Base-by-base conservation (phyloP, 2,329 filamentous ascomycete species). In the Daldinia sp. region DNA sequence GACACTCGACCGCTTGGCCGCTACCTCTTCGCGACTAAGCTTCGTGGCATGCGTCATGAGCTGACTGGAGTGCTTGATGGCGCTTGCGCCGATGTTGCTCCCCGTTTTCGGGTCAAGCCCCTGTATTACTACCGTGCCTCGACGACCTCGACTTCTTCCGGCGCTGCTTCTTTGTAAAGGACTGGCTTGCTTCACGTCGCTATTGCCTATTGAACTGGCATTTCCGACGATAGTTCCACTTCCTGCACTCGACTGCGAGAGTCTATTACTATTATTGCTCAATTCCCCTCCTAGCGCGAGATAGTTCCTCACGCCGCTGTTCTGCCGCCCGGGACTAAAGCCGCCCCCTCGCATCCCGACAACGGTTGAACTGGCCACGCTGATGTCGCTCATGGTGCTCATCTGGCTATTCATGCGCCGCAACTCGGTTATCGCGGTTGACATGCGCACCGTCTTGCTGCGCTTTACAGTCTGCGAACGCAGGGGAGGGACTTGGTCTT, bases 321-420 rank as follows among this genome's bases (percentile, higher is more conserved):
- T 70, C n/a, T 72, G 66, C 10, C 72, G 68, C 0, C 74, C 72
- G 2, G 77, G 78, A 3, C 78, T 75, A 62, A 77, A 78, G 34
- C 75, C 77, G 19, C 78, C 78, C 43, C 77, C 77, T 21, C 79
- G 68, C 13, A 80, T 71, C 0, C 68, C 71, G 0, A 79, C 77
- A 15, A 82, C 66, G 7, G 78, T 80, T 1, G 79, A 77, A 37
- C 78, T 81, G 8, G 77, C 76, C 15, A 73, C 72, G 74, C 81
- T 83, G 57, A 78, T 76, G 1, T 78, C 76, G 68, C 80, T 83
- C 43, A 81, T 68, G 10, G 78, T 75, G 69, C 79, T 83, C 45
- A 84, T 70, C 54, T 81, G 74, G 73, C 82, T 85, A 75, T 87
- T 86, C 83, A 86, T 87, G 51, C 84, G 78, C 8, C 85, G 80